Conservation (phyloP, 2,329 filamentous ascomycete genomes). For the Aspergillus caelatus region DNA sequence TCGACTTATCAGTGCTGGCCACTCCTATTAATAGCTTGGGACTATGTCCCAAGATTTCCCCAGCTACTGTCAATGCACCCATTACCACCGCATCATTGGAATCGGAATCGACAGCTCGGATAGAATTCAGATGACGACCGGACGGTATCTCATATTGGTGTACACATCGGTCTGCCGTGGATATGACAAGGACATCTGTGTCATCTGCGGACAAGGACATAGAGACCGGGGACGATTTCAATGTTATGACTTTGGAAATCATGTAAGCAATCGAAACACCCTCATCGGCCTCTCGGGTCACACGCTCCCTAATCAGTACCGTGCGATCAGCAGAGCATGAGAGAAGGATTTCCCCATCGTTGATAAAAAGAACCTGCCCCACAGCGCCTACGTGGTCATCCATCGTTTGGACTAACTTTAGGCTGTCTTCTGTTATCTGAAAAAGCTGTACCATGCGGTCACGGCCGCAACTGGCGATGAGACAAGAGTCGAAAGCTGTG, state of each 20-base stretch:
- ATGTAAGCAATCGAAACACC: slow-evolving; percentile 72
- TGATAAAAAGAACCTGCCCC: slow-evolving; percentile 72
- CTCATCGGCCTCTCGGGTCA: slow-evolving; percentile 63
- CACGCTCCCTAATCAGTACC: slow-evolving; percentile 77
- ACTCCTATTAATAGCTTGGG: slow-evolving; percentile 77
- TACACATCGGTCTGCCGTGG: slow-evolving; percentile 65
- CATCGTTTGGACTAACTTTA: slow-evolving; percentile 86
- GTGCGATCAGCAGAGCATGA: slow-evolving; percentile 90
- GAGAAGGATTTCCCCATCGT: slow-evolving; percentile 70
- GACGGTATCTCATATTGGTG: slow-evolving; percentile 64
- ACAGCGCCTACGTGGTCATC: slow-evolving; percentile 90
- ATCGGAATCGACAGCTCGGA: slow-evolving; percentile 81
- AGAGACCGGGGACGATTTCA: slow-evolving; percentile 85
- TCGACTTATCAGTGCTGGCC: slow-evolving; percentile 93
- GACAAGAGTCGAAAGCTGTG: slow-evolving; percentile 61
- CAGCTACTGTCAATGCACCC: slow-evolving; percentile 69
- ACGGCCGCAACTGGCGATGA: slow-evolving; percentile 81
- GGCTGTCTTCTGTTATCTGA: slow-evolving; percentile 57
- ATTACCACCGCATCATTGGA: slow-evolving; percentile 80
- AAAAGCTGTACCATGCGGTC: slow-evolving; percentile 97
- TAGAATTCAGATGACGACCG: slow-evolving; percentile 70
- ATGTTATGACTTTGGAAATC: slow-evolving; percentile 72
- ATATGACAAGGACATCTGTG: slow-evolving; percentile 57
- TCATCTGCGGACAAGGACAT: slow-evolving; percentile 72
- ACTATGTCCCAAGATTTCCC: slow-evolving; percentile 58